These are phyloP conservation scores for Blastobotrys apis DNA, from an alignment of 1,139 yeast genomes.

Conservation along the genomic window DNA sequence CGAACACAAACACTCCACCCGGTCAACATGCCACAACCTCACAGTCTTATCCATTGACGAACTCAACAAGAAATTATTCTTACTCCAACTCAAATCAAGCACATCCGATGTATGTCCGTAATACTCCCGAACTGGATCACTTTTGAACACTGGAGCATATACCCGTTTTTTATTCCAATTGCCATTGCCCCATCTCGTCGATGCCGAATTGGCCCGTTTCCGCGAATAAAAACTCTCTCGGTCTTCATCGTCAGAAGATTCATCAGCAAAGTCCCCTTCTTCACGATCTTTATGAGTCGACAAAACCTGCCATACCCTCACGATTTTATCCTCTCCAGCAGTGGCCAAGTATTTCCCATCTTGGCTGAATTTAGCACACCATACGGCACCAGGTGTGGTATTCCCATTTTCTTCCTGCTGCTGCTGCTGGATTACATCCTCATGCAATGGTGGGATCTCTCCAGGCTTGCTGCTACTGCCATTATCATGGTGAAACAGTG, in stretches of 20 bases:
- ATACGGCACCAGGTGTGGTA: slow-evolving; percentile 51
- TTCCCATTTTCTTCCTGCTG: slow-evolving; percentile 6
- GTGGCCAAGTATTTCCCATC: slow-evolving; percentile 84
- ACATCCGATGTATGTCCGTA: slow-evolving; percentile 68
- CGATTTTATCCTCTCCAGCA: slow-evolving; percentile 69
- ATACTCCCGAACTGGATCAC: slow-evolving; percentile 58
- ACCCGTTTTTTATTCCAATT: slow-evolving; percentile 24
- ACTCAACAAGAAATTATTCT: slow-evolving; percentile 72
- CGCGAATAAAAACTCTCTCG: slow-evolving; percentile 4
- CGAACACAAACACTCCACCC: slow-evolving; percentile 56
- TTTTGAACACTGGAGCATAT: slow-evolving; percentile 77
- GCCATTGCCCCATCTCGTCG: slow-evolving; percentile 1
- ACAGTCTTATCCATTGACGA: slow-evolving; percentile 87
- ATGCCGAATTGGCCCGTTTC: neutral
- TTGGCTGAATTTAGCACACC: slow-evolving; percentile 65
- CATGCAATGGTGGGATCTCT: no score
- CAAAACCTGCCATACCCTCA: slow-evolving; percentile 77
- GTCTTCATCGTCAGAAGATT: slow-evolving; percentile 7
- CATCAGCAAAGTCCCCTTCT: slow-evolving; percentile 2
- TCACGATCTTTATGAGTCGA: slow-evolving; percentile 35
- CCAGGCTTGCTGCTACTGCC: neutral
- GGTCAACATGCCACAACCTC: slow-evolving; percentile 77
- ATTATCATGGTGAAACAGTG: slow-evolving; percentile 1
- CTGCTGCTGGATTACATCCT: no score
- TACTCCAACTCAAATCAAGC: slow-evolving; percentile 80